These are phyloP conservation scores for Dothideomycetes sp. DNA, from an alignment of 2,329 filamentous ascomycete genomes.

Conservation along the genomic window DNA sequence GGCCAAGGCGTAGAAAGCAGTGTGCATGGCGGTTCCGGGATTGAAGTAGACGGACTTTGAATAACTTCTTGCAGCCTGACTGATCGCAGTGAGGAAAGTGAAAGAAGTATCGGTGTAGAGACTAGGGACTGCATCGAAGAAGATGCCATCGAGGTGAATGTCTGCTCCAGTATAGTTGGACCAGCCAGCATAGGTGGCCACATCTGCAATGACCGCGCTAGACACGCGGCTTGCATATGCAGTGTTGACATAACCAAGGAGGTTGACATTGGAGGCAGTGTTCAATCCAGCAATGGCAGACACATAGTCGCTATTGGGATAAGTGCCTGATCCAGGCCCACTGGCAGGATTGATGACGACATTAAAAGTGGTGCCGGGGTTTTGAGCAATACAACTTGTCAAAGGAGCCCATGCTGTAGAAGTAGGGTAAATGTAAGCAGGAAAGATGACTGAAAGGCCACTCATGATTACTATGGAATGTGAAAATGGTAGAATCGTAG, in stretches of 20 bases:
- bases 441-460: constrained; percentile 8
- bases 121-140: constrained; percentile 16
- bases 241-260: constrained; percentile 18
- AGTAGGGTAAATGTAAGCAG: constrained; percentile 11
- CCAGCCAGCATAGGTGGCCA: constrained; percentile 16
- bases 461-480: too few species aligned
- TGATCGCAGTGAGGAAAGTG: too few species aligned
- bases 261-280: constrained; percentile 15
- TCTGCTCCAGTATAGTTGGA: constrained; percentile 11
- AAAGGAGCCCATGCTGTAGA: constrained; percentile 9
- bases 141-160: constrained; percentile 16
- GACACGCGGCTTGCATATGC: constrained; percentile 14
- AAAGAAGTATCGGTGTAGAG: constrained; percentile 2
- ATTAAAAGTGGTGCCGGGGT: constrained; percentile 18
- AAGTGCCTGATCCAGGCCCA: constrained; percentile 13
- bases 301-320: constrained; percentile 15
- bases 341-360: constrained; percentile 19
- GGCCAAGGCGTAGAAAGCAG: constrained; percentile 4
- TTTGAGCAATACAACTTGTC: constrained; percentile 10
- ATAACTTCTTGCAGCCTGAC: constrained; percentile 3
- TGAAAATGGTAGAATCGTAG: too few species aligned
- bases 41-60: constrained; percentile 8
- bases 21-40: constrained; percentile 8
- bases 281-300: constrained; percentile 17
- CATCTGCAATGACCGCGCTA: constrained; percentile 13